Conservation (phyloP, 306 rosid species). For the Prunus fruticosa region DNA sequence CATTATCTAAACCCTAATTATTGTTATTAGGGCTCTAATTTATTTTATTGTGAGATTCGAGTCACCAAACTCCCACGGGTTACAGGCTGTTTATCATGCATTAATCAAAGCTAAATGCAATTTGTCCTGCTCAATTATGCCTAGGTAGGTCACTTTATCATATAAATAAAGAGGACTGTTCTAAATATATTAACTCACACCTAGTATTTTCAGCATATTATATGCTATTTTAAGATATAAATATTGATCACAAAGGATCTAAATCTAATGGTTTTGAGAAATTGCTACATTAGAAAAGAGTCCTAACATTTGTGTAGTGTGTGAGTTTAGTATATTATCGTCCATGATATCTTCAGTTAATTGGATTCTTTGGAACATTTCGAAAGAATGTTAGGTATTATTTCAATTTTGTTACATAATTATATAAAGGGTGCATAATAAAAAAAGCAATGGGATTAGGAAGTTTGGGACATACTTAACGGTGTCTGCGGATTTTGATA, state of each 20-base stretch:
- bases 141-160: background rate
- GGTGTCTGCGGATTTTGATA: background rate
- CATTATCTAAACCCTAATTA: background rate
- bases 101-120: background rate
- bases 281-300: too few relatives aligned
- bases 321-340: too few relatives aligned
- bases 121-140: background rate
- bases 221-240: background rate
- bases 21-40: background rate
- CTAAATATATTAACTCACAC: background rate
- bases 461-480: background rate
- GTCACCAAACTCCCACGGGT: background rate
- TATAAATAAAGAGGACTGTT: background rate
- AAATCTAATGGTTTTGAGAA: too few relatives aligned
- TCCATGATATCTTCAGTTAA: too few relatives aligned
- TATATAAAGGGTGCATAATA: background rate
- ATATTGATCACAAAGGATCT: background rate
- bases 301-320: too few relatives aligned
- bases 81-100: background rate
- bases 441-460: background rate
- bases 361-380: background rate
- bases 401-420: background rate
- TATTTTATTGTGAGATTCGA: constrained; percentile 4
- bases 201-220: background rate
- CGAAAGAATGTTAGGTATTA: background rate